Evolutionary conservation across 345 rosid species (phyloP), one percentile per base, ranked within the genome.

Genomic region (Heritiera littoralis): DNA sequence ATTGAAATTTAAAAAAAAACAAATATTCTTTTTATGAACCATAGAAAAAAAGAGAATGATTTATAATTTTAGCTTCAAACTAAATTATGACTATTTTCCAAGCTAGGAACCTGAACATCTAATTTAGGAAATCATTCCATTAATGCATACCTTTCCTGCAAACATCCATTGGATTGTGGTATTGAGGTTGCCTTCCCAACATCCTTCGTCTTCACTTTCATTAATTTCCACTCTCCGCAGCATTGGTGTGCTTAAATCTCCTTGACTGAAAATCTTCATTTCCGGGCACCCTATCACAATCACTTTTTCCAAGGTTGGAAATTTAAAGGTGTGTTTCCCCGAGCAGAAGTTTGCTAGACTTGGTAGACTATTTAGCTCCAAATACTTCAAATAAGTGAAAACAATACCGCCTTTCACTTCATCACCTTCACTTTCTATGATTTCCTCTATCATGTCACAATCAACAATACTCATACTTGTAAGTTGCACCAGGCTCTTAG

Each of bases 381-480:
- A 55, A 55, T 18, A 17, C 59, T 55, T 55, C 8, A 55, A 23
- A 0, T 17, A 1, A 7, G 59, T 1, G 23, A 55, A 58, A 23
- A 56, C 28, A 14, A 56, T 56, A 28, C 28, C 1, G 7, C 10
- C 60, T 18, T 18, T 56, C 60, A n/a, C 10, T 7, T 56, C 28
- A 56, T 7, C 11, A 59, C 3, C 32, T 4, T 20, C 64, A 2
- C 2, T 3, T 4, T 30, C 64, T 48, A 77, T 65, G 17, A 82
- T 55, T 74, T 82, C 68, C 1, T 28, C 49, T 7, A 82, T 9
- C 54, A 38, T 43, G 2, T 80, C 9, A 66, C 85, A 85, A 12
- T 77, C 48, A 0, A 8, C 6, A 7, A 85, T 28, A 2, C 12
- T 73, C 75, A 82, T 14, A 28, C 23, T 68, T 68, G 45, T 15